Conservation (phyloP, 2,329 filamentous ascomycete genomes). For the Alternaria panax region DNA sequence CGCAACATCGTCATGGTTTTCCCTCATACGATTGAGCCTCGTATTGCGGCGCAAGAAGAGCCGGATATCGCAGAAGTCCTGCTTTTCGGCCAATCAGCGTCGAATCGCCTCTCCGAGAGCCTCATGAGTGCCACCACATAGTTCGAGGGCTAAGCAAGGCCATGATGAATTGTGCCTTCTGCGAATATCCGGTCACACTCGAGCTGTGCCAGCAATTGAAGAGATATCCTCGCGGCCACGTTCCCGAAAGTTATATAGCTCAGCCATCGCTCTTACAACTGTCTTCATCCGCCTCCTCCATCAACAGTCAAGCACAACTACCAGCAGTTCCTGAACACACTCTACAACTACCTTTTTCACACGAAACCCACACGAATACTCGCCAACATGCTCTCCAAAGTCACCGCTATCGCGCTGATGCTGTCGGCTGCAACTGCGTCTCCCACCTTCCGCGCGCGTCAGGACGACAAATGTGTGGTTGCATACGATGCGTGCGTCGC, state of each 20-base stretch:
- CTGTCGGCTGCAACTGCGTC: slow-evolving; percentile 14
- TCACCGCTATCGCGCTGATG: slow-evolving; percentile 14
- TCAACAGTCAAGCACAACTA: neutral
- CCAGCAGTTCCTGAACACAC: neutral
- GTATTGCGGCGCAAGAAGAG: slow-evolving; percentile 2
- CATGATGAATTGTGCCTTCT: neutral
- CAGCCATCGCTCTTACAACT: neutral
- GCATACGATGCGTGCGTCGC: slow-evolving; percentile 18
- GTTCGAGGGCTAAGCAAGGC: neutral
- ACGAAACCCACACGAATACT: neutral
- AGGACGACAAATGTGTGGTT: slow-evolving; percentile 11
- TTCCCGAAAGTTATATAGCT: neutral
- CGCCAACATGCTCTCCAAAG: slow-evolving; percentile 16
- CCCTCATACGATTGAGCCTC: neutral
- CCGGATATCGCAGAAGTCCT: neutral
- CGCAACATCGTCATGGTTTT: neutral
- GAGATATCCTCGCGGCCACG: neutral
- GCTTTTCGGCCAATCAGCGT: neutral
- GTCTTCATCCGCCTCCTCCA: neutral
- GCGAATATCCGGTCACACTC: neutral
- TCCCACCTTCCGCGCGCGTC: slow-evolving; percentile 10
- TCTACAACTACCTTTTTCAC: neutral
- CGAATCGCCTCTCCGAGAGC: neutral
- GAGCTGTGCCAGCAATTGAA: neutral
- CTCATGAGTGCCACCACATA: neutral